A percentile compares a stretch with the other conserved stretches of the same genome.
Evolutionary conservation across 169 alveolate genomes (phyloP).

Genomic region (Eimeria praecox): DNA sequence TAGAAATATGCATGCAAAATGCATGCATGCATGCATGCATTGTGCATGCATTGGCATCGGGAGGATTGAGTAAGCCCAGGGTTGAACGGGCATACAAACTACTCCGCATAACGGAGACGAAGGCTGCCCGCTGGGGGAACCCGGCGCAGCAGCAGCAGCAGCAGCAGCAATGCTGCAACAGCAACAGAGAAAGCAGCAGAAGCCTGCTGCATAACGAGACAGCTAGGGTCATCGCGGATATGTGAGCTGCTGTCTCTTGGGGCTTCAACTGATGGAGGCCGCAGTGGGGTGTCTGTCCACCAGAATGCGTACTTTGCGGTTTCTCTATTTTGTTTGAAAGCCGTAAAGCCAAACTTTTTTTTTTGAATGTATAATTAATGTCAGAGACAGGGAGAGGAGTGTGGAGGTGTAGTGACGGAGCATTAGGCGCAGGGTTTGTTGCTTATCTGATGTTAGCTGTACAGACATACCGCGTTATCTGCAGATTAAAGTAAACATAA

Average conservation of each 20-base stretch:
- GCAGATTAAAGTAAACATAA: too few species aligned
- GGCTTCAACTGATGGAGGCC: neutral
- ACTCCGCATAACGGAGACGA: neutral
- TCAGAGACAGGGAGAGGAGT: neutral
- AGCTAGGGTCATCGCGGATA: neutral
- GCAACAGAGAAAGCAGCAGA: neutral
- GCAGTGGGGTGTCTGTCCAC: neutral
- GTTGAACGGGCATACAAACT: neutral
- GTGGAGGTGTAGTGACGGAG: neutral
- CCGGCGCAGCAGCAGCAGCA: neutral
- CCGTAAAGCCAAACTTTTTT: neutral
- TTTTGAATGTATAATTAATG: neutral
- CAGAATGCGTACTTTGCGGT: neutral
- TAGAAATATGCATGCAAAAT: neutral
- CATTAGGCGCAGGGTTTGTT: too few species aligned
- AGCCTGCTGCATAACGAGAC: neutral
- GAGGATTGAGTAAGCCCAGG: neutral
- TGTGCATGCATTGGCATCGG: neutral
- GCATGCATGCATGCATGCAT: slow-evolving; percentile 3
- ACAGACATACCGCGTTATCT: too few species aligned
- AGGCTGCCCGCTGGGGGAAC: neutral
- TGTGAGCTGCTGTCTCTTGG: neutral
- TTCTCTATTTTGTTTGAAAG: neutral
- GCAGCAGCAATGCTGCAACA: neutral
- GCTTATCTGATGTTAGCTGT: too few species aligned